Conservation (phyloP, 371 early-diverging fungal species). For the Circinella umbellata region DNA sequence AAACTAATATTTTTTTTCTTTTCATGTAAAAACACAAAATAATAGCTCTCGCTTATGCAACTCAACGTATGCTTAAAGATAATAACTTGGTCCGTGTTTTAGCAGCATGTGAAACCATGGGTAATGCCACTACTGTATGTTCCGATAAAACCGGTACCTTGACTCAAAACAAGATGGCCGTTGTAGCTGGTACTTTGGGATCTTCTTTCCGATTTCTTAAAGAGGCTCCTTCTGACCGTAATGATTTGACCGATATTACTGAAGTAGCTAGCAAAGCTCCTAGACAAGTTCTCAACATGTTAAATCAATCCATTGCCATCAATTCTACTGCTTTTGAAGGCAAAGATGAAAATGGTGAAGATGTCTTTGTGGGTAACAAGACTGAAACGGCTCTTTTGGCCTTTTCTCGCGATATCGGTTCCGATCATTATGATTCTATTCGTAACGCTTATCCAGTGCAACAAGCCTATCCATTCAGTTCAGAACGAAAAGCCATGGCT, state of each 20-base stretch:
- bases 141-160: conserved; percentile 93
- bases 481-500: conserved; percentile 88
- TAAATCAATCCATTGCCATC: conserved; percentile 70
- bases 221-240: conserved; percentile 33
- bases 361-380: conserved; percentile 79
- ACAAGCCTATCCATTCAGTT: conserved; percentile 80
- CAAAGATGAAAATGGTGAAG: conserved; percentile 61
- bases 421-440: conserved; percentile 50
- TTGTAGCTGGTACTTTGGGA: conserved; percentile 75
- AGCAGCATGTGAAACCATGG: conserved; percentile 95
- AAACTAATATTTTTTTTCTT: not conserved
- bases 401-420: conserved; percentile 58
- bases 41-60: conserved; percentile 77
- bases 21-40: not conserved
- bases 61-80: conserved; percentile 85
- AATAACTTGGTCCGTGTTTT: conserved; percentile 91
- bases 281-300: conserved; percentile 31
- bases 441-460: conserved; percentile 57
- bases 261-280: conserved; percentile 41
- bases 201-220: conserved; percentile 44
- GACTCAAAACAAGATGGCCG: conserved; percentile 91
- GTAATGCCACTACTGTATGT: conserved; percentile 90
- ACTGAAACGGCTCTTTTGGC: conserved; percentile 89
- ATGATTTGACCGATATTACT: conserved; percentile 42
- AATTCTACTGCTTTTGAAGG: conserved; percentile 87